Evolutionary conservation across 1,284 basidiomycete genomes (phyloP).

Genomic region (Apiotrichum montevideense): DNA sequence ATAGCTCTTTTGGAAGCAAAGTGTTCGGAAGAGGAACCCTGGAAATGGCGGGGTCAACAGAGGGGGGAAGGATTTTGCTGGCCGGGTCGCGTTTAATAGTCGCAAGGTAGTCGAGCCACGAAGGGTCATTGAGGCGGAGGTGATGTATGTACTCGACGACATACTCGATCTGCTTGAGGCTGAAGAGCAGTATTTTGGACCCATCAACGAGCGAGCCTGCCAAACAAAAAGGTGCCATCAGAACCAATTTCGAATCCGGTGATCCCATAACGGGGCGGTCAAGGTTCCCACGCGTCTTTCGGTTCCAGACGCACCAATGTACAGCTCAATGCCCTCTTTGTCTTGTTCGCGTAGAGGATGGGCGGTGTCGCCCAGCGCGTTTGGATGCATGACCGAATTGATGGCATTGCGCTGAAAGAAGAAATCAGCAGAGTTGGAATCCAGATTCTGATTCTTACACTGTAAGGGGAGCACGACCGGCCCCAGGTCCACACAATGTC

Average conservation of each 20-base stretch:
- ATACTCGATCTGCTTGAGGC: conserved; percentile 76
- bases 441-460: conserved; percentile 22
- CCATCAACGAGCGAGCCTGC: conserved; percentile 16
- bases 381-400: conserved; percentile 61
- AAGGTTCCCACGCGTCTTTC: too few relatives aligned
- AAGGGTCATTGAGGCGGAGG: conserved; percentile 57
- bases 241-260: too few relatives aligned
- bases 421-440: background rate
- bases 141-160: conserved; percentile 74
- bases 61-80: conserved; percentile 1
- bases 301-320: conserved; percentile 54
- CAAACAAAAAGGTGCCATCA: too few relatives aligned
- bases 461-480: conserved; percentile 16
- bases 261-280: too few relatives aligned
- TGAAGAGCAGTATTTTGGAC: conserved; percentile 61
- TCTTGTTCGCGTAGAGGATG: conserved; percentile 64
- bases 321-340: conserved; percentile 61
- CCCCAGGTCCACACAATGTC: conserved; percentile 38
- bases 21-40: conserved; percentile 17
- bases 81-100: background rate
- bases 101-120: conserved; percentile 12
- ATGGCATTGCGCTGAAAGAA: conserved; percentile 50
- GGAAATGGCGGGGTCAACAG: conserved; percentile 4
- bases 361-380: conserved; percentile 59
- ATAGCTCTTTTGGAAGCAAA: conserved; percentile 4